Evolutionary conservation across 176 grass and related monocot species (phyloP).

Genomic region (Rhynchospora tenuis): DNA sequence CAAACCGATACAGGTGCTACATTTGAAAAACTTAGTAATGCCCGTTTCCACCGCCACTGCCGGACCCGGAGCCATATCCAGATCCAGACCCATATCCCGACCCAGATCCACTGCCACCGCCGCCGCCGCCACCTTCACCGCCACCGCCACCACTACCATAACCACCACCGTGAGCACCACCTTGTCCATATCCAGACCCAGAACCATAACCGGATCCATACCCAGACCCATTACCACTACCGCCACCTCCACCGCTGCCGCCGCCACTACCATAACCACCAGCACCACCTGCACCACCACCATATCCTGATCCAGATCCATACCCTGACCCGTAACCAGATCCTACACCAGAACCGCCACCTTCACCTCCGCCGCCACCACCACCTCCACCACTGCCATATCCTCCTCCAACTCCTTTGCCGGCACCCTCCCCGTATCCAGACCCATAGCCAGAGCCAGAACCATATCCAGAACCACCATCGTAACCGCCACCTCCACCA

Average conservation of each 20-base stretch:
- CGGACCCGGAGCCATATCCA: not conserved
- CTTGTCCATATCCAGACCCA: slow-evolving; percentile 5
- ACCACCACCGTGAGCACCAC: not conserved
- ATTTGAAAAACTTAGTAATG: not conserved
- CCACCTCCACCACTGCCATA: slow-evolving; percentile 6
- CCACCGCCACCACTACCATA: not conserved
- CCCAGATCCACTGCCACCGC: not conserved
- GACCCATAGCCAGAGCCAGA: not conserved
- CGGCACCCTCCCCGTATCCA: not conserved
- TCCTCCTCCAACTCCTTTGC: slow-evolving; percentile 6
- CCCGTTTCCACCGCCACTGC: not conserved
- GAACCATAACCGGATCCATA: not conserved
- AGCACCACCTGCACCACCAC: not conserved
- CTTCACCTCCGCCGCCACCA: not conserved
- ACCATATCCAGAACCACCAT: not conserved
- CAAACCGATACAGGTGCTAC: too few species aligned
- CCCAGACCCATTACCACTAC: not conserved
- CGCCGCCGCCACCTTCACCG: not conserved
- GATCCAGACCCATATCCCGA: not conserved
- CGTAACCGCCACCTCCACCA: not conserved
- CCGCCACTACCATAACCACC: not conserved
- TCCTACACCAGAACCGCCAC: not conserved
- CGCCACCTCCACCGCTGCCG: not conserved
- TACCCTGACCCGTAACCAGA: not conserved
- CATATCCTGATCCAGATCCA: not conserved